A percentile compares a stretch with the other conserved stretches of the same genome.
phyloP scores from a whole-genome alignment of 2,329 filamentous ascomycete genomes.

The Ilyonectria mors-panacis region DNA sequence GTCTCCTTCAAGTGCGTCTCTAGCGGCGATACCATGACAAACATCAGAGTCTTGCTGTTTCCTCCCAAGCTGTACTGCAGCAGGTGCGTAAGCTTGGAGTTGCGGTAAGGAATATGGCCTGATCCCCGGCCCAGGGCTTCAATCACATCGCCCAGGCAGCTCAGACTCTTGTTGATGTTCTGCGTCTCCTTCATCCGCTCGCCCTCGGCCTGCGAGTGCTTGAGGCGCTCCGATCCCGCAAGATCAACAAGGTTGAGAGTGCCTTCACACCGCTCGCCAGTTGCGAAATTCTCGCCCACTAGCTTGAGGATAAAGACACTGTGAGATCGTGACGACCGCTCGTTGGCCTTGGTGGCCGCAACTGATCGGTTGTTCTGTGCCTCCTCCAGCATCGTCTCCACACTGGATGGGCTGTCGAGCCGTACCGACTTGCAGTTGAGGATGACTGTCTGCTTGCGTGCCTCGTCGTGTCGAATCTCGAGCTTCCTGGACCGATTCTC shows the following conservation, averaged over 20 bases:
- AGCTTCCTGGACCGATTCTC: slow-evolving; percentile 84
- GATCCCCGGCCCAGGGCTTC: slow-evolving; percentile 89
- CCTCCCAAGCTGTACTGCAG: slow-evolving; percentile 95
- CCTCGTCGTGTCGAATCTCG: slow-evolving; percentile 89
- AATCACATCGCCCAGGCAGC: slow-evolving; percentile 94
- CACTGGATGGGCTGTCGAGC: slow-evolving; percentile 84
- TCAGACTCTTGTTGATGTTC: slow-evolving; percentile 96
- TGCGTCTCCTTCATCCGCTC: slow-evolving; percentile 94
- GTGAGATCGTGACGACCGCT: slow-evolving; percentile 93
- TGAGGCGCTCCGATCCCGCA: slow-evolving; percentile 91
- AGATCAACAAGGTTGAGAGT: slow-evolving; percentile 96
- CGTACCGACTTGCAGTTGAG: slow-evolving; percentile 83
- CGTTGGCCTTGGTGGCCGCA: slow-evolving; percentile 97
- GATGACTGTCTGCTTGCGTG: slow-evolving; percentile 85
- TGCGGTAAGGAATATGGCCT: slow-evolving; percentile 91
- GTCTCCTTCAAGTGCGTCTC: slow-evolving; percentile 94
- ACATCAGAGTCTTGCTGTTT: slow-evolving; percentile 98
- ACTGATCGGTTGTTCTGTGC: slow-evolving; percentile 91
- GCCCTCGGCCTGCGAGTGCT: slow-evolving; percentile 88
- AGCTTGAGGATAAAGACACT: slow-evolving; percentile 95
- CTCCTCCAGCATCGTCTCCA: slow-evolving; percentile 83
- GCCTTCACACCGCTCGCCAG: slow-evolving; percentile 88
- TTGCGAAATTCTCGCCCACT: slow-evolving; percentile 78
- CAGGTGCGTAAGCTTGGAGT: slow-evolving; percentile 96
- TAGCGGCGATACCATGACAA: slow-evolving; percentile 96